Evolutionary conservation across 1,284 basidiomycete genomes (phyloP).

Genomic region (Cutaneotrichosporon curvatum): DNA sequence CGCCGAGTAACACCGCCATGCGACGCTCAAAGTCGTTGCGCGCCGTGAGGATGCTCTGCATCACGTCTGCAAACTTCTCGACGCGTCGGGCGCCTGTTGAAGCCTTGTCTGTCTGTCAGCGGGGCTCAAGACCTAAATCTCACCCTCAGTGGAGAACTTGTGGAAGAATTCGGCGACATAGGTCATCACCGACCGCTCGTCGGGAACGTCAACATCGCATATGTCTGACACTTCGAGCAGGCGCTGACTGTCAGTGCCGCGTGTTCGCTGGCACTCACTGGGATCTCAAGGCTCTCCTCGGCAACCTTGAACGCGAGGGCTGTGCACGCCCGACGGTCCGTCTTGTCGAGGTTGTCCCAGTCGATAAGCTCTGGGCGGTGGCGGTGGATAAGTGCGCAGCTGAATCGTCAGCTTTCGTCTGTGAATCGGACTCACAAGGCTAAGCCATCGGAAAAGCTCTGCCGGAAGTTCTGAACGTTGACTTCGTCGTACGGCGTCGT

Average conservation of each 20-base stretch:
- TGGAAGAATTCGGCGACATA: conserved; percentile 88
- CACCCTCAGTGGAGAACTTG: conserved; percentile 93
- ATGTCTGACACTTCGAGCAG: conserved; percentile 92
- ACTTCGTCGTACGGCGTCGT: conserved; percentile 85
- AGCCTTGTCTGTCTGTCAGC: conserved; percentile 64
- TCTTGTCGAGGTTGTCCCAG: conserved; percentile 74
- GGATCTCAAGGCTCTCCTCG: conserved; percentile 77
- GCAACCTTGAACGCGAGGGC: conserved; percentile 78
- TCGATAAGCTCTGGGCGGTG: conserved; percentile 90
- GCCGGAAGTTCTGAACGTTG: conserved; percentile 84
- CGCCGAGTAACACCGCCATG: conserved; percentile 55
- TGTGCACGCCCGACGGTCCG: conserved; percentile 72
- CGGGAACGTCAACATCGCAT: conserved; percentile 79
- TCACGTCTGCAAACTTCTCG: conserved; percentile 90
- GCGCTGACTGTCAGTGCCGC: conserved; percentile 59
- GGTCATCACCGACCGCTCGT: conserved; percentile 73
- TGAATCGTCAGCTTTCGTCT: conserved; percentile 38
- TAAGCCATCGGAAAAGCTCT: conserved; percentile 88
- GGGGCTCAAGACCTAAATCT: conserved; percentile 20
- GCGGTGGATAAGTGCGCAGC: conserved; percentile 92
- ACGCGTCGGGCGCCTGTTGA: conserved; percentile 89
- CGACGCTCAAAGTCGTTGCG: conserved; percentile 88
- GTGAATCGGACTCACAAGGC: conserved; percentile 64
- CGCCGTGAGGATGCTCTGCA: conserved; percentile 55
- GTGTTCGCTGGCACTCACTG: conserved; percentile 56